Conservation (phyloP, 2,329 filamentous ascomycete genomes). For the Dendrostoma leiphaemia region DNA sequence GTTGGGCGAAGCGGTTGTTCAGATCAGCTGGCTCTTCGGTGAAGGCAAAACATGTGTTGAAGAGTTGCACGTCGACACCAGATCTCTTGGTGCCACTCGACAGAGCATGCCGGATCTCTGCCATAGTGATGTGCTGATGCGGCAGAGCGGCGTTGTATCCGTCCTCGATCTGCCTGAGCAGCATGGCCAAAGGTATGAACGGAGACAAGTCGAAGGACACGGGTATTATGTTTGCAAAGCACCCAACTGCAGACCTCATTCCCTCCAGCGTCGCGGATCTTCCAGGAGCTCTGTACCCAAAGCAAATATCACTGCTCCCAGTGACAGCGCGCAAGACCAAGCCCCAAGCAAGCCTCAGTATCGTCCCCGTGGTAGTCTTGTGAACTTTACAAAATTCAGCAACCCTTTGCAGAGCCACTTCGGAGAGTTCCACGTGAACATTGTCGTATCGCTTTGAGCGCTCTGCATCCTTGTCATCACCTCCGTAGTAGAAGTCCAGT, state of each 20-base stretch:
- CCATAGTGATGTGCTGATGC: slow-evolving; percentile 45
- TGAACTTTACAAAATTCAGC: slow-evolving; percentile 42
- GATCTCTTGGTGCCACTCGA: slow-evolving; percentile 32
- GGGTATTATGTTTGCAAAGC: slow-evolving; percentile 40
- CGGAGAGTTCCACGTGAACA: slow-evolving; percentile 35
- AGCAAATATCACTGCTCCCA: slow-evolving; percentile 50
- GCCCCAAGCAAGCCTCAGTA: slow-evolving; percentile 60
- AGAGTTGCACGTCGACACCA: slow-evolving; percentile 33
- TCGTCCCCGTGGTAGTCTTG: slow-evolving; percentile 43
- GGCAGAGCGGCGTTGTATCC: slow-evolving; percentile 28
- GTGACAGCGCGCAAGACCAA: slow-evolving; percentile 55
- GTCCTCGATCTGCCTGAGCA: slow-evolving; percentile 33
- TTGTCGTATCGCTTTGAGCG: slow-evolving; percentile 30
- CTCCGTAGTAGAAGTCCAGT: slow-evolving; percentile 28
- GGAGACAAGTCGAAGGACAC: slow-evolving; percentile 34
- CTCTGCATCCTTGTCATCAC: slow-evolving; percentile 5
- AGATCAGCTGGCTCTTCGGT: slow-evolving; percentile 37
- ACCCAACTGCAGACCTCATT: slow-evolving; percentile 42
- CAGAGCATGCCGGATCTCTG: slow-evolving; percentile 47
- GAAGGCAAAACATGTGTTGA: slow-evolving; percentile 51
- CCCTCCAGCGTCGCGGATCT: slow-evolving; percentile 42
- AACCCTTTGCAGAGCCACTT: slow-evolving; percentile 38
- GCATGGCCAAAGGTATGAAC: slow-evolving; percentile 30
- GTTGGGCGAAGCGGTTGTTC: slow-evolving; percentile 31
- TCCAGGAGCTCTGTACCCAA: slow-evolving; percentile 49